Evolutionary conservation across 345 rosid species (phyloP).

Genomic region (Salix dunnii): DNA sequence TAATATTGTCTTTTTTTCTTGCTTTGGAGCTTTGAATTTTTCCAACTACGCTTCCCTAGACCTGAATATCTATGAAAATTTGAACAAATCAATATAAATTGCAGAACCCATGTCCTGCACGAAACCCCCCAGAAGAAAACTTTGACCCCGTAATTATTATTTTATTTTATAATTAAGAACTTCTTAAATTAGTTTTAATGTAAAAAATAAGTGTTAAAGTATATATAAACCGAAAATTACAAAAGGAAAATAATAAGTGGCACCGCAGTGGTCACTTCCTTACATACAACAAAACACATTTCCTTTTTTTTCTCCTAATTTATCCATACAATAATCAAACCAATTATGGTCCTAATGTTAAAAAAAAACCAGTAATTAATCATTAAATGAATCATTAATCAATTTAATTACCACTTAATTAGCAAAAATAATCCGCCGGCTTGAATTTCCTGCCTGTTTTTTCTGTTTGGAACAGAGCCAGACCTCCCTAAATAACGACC

Average conservation of each 20-base stretch:
- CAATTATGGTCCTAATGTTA: not conserved
- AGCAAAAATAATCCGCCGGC: not conserved
- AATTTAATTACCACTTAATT: not conserved
- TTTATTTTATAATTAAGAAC: too few species aligned
- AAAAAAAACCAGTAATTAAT: not conserved
- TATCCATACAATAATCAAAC: not conserved
- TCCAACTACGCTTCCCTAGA: not conserved
- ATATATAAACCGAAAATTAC: too few species aligned
- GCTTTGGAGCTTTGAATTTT: not conserved
- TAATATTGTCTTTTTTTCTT: not conserved
- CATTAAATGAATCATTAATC: not conserved
- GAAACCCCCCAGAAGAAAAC: too few species aligned
- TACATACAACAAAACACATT: not conserved
- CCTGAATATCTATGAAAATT: not conserved
- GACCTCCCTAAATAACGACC: not conserved
- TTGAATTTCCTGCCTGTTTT: not conserved
- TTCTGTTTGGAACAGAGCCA: not conserved
- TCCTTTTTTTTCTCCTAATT: not conserved
- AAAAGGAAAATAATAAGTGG: too few species aligned
- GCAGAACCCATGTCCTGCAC: too few species aligned
- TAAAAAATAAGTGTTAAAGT: too few species aligned
- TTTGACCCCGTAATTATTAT: too few species aligned
- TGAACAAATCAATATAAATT: not conserved
- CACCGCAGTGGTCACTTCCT: not conserved
- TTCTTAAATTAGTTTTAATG: not conserved